Base-by-base conservation (phyloP, 2,329 filamentous ascomycete species). In the Seiridium unicorne region DNA sequence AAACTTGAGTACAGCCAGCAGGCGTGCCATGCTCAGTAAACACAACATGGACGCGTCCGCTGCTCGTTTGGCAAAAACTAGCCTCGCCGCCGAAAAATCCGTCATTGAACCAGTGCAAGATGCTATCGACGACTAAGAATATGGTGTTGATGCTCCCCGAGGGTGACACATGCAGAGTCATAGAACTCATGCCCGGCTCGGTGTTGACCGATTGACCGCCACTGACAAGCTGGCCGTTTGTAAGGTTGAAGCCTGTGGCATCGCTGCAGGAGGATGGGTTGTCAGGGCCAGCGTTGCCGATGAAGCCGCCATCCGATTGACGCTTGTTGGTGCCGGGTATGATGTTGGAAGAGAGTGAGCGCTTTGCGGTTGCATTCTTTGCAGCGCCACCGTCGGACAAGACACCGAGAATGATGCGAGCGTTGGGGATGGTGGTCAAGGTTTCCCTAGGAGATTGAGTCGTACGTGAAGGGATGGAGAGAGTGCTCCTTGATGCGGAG, bases 31-130 rank as follows among this genome's bases (percentile, higher is more conserved):
- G 35, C 13, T n/a, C 11, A 10, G 26, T 49, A 38, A 65, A 65
- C 26, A 47, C 53, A n/a, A 60, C 26, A 42, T 57, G 60, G 48
- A 64, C 60, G 26, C 55, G 55, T 5, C 62, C 65, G n/a, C 35
- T 31, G 47, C 11, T 5, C 26, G 60, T 63, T 42, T 58, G 38
- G 55, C 64, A 67, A 56, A 63, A 67, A n/a, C 53, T 58, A 4
- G 64, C 61, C 34, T 40, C 8, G 49, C 59, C 61, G 3, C 51
- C 54, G 32, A 10, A 54, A 31, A 67, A 67, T 2, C 49, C 54
- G 9, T 38, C 53, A 55, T 67, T 67, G 49, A 26, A 53, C 65
- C 65, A 67, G 55, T 60, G 32, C 6, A 67, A 53, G 36, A 53
- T 31, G 44, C 32, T 40, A 18, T 44, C 40, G 46, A 59, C 26